Percentiles rank a stretch among this genome's conserved stretches.
phyloP scores from a whole-genome alignment of 495 filamentous ascomycete genomes.

The Xylona heveae region DNA sequence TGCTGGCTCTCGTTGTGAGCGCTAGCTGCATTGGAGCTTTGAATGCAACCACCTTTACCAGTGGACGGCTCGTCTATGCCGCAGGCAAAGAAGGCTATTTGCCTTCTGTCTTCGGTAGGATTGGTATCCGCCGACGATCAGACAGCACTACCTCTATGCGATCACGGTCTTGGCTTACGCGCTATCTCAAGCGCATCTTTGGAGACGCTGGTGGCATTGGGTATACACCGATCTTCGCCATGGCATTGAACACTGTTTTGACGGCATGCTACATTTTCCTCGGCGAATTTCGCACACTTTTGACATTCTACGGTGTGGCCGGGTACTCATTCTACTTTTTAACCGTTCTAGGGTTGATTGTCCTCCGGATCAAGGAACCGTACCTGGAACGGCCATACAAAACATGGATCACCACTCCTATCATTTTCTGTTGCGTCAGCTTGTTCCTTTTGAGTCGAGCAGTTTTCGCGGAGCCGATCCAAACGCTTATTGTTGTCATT shows the following conservation, averaged over 20 bases:
- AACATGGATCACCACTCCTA: slow-evolving; percentile 91
- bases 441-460: slow-evolving; percentile 76
- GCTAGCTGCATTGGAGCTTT: slow-evolving; percentile 80
- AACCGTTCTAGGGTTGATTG: slow-evolving; percentile 80
- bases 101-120: slow-evolving; percentile 58
- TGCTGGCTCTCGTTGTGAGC: slow-evolving; percentile 76
- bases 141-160: slow-evolving; percentile 21
- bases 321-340: slow-evolving; percentile 95
- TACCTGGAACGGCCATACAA: slow-evolving; percentile 71
- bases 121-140: slow-evolving; percentile 37
- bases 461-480: slow-evolving; percentile 71
- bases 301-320: slow-evolving; percentile 94
- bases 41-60: slow-evolving; percentile 89
- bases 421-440: slow-evolving; percentile 96
- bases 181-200: slow-evolving; percentile 30
- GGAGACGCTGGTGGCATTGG: slow-evolving; percentile 38
- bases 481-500: slow-evolving; percentile 64
- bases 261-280: slow-evolving; percentile 58
- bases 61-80: slow-evolving; percentile 75
- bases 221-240: slow-evolving; percentile 78
- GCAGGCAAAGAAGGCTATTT: slow-evolving; percentile 93
- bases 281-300: slow-evolving; percentile 75
- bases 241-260: slow-evolving; percentile 54
- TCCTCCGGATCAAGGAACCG: slow-evolving; percentile 76
- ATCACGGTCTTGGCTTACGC: slow-evolving; percentile 34